Percentiles rank a stretch among this genome's conserved stretches.
These are phyloP conservation scores for Carex parvula DNA, from an alignment of 176 grass and related monocot genomes.

Conservation along the genomic window DNA sequence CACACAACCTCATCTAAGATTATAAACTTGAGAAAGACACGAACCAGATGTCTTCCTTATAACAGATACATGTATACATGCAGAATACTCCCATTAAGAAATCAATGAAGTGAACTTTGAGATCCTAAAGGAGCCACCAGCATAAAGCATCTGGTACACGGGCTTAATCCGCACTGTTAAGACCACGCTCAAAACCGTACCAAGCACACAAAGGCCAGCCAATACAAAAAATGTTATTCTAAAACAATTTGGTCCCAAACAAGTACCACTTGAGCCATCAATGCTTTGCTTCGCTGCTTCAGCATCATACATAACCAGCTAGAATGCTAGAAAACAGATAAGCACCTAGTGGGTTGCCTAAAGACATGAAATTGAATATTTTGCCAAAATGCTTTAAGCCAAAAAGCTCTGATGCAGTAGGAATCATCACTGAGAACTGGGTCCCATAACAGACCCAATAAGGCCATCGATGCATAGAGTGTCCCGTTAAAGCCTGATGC, in stretches of 20 bases:
- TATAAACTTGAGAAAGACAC: background rate
- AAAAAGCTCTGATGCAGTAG: conserved; percentile 79
- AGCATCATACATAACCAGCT: conserved; percentile 64
- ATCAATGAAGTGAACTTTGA: conserved; percentile 56
- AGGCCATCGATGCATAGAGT: conserved; percentile 44
- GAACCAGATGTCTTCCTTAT: background rate
- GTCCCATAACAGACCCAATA: conserved; percentile 75
- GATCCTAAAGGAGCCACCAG: conserved; percentile 75
- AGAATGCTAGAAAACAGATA: conserved; percentile 65
- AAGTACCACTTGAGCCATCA: conserved; percentile 38
- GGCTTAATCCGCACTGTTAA: conserved; percentile 62
- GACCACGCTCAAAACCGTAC: conserved; percentile 71
- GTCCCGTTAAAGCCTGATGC: conserved; percentile 39
- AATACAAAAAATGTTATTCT: conserved; percentile 65
- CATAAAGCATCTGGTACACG: conserved; percentile 90
- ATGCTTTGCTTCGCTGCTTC: conserved; percentile 56
- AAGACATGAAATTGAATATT: conserved; percentile 67
- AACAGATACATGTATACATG: background rate
- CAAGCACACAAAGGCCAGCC: conserved; percentile 51
- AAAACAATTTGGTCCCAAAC: conserved; percentile 76
- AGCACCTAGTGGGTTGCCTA: conserved; percentile 70
- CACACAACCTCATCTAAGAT: background rate
- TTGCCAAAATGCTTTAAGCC: conserved; percentile 86
- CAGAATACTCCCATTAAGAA: background rate
- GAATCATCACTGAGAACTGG: conserved; percentile 71